These are phyloP conservation scores for Amanita pseudoporphyria DNA, from an alignment of 768 basidiomycete genomes.

Conservation along the genomic window DNA sequence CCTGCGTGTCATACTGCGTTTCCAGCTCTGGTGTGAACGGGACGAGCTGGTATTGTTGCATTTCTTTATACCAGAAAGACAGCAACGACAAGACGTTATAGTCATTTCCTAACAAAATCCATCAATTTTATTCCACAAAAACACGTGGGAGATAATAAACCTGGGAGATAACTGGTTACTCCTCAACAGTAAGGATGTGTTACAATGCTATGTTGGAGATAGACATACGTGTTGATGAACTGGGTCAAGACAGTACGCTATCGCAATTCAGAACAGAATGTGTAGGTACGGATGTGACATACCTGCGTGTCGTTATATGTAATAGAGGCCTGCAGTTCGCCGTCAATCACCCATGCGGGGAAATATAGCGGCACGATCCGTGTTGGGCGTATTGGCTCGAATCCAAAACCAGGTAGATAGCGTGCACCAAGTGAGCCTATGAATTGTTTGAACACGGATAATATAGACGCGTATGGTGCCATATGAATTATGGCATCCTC, in stretches of 20 bases:
- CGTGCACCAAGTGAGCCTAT: conserved; percentile 24
- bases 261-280: background rate
- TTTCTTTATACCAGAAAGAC: conserved; percentile 23
- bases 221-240: conserved; percentile 39
- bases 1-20: conserved; percentile 37
- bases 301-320: conserved; percentile 19
- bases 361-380: conserved; percentile 47
- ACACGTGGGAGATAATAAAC: conserved; percentile 13
- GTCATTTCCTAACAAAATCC: conserved; percentile 27
- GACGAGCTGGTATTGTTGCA: conserved; percentile 20
- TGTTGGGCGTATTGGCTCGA: conserved; percentile 31
- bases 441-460: conserved; percentile 16
- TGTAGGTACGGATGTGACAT: conserved; percentile 9
- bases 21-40: conserved; percentile 39
- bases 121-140: conserved; percentile 3
- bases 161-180: conserved; percentile 34
- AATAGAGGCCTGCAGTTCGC: conserved; percentile 34
- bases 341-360: conserved; percentile 55
- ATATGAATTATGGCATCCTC: conserved; percentile 33
- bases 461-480: conserved; percentile 21
- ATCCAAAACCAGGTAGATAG: conserved; percentile 27
- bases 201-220: conserved; percentile 4
- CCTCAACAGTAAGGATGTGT: conserved; percentile 10
- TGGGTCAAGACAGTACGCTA: conserved; percentile 24
- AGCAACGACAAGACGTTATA: conserved; percentile 36